Conservation (phyloP, 176 grass and related monocot genomes). For the Musa troglodytarum region DNA sequence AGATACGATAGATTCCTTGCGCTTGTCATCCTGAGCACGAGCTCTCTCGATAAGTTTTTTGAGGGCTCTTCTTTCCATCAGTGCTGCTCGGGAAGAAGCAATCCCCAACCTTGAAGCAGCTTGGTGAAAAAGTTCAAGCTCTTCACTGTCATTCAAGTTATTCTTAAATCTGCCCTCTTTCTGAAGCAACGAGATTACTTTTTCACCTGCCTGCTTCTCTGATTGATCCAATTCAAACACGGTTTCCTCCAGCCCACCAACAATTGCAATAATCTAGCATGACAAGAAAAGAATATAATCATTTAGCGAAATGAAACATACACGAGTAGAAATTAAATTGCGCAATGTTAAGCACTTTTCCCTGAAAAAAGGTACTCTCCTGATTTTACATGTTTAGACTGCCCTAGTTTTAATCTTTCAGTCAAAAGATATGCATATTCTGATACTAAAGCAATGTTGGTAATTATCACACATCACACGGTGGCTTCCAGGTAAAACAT, state of each 20-base stretch:
- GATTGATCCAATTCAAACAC: slow-evolving; percentile 63
- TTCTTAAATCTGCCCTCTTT: slow-evolving; percentile 39
- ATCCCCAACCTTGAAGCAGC: slow-evolving; percentile 69
- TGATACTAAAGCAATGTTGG: neutral
- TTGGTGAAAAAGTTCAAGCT: slow-evolving; percentile 75
- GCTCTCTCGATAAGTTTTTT: slow-evolving; percentile 84
- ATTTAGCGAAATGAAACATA: slow-evolving; percentile 2
- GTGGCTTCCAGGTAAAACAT: neutral
- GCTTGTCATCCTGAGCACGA: slow-evolving; percentile 60
- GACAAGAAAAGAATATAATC: slow-evolving; percentile 2
- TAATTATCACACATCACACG: neutral
- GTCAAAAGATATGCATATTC: neutral
- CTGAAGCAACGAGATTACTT: slow-evolving; percentile 75
- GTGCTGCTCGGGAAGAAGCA: slow-evolving; percentile 69
- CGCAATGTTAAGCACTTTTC: neutral
- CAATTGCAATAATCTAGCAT: slow-evolving; percentile 56
- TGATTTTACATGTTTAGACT: neutral
- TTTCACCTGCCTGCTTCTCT: slow-evolving; percentile 90
- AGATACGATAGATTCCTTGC: slow-evolving; percentile 62
- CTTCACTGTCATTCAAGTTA: slow-evolving; percentile 47
- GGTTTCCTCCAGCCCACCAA: slow-evolving; percentile 54
- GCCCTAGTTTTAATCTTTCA: too few species aligned
- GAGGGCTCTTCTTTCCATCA: slow-evolving; percentile 74
- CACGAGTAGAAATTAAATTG: neutral
- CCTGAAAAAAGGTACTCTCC: neutral